A percentile compares a stretch with the other conserved stretches of the same genome.
These are phyloP conservation scores for Geotrichum siamense DNA, from an alignment of 1,139 yeast genomes.

Conservation along the genomic window DNA sequence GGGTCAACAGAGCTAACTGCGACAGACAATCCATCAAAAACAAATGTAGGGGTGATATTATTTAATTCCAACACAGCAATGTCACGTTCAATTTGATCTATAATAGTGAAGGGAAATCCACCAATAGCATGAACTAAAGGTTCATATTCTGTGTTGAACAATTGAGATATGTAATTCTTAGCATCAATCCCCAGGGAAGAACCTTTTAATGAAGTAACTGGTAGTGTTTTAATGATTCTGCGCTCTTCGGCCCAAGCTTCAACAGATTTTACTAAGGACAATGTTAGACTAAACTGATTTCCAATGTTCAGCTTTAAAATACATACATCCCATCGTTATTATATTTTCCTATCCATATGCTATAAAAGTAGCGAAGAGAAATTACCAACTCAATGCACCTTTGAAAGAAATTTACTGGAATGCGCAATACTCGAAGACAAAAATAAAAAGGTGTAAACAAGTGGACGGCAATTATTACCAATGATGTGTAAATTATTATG, in stretches of 20 bases:
- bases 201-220: conserved; percentile 59
- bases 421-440: no score
- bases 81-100: conserved; percentile 50
- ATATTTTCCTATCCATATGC: no score
- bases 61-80: conserved; percentile 52
- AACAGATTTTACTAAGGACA: conserved; percentile 13
- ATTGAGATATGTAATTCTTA: conserved; percentile 41
- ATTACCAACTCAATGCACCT: no score
- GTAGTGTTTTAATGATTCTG: conserved; percentile 52
- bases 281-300: background rate
- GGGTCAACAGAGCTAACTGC: conserved; percentile 21
- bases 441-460: no score
- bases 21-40: conserved; percentile 51
- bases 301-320: no score
- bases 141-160: conserved; percentile 56
- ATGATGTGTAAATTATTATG: no score
- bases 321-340: conserved; percentile 17
- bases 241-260: conserved; percentile 44
- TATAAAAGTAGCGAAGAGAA: no score
- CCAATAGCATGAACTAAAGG: conserved; percentile 74
- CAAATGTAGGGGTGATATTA: conserved; percentile 68
- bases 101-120: conserved; percentile 66
- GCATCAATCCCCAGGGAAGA: conserved; percentile 81
- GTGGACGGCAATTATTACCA: no score
- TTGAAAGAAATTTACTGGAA: no score